Conservation (phyloP, 2,329 filamentous ascomycete genomes). For the Trichophyton schoenleinii region DNA sequence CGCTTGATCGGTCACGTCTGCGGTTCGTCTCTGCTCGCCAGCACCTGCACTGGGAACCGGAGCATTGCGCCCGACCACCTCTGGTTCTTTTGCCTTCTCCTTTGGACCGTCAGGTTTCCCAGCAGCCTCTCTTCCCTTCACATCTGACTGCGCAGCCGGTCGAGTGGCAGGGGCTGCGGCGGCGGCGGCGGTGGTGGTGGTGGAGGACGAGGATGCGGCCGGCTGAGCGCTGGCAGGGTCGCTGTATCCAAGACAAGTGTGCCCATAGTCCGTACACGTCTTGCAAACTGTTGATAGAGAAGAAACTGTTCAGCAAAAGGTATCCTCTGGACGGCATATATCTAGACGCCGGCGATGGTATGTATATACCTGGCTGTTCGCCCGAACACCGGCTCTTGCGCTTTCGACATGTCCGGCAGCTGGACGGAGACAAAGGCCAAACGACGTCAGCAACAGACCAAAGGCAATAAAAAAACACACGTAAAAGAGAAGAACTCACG, state of each 20-base stretch:
- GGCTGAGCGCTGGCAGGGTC: conserved; percentile 28
- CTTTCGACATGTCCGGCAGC: conserved; percentile 60
- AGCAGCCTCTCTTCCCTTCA: not conserved
- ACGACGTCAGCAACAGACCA: conserved; percentile 8
- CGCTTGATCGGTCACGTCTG: not conserved
- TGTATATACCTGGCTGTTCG: conserved; percentile 45
- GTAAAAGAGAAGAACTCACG: conserved; percentile 41
- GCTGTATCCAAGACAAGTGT: conserved; percentile 55
- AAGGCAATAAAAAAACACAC: not conserved
- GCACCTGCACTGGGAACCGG: not conserved
- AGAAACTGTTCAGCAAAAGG: not conserved
- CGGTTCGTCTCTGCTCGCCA: not conserved
- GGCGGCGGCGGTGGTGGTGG: not conserved
- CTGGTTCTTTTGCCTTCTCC: not conserved
- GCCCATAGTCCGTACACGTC: conserved; percentile 59
- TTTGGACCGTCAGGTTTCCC: not conserved
- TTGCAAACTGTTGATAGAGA: conserved; percentile 40
- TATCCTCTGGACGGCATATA: too few species aligned
- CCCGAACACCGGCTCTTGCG: conserved; percentile 65
- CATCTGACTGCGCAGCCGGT: conserved; percentile 8
- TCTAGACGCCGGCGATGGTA: not conserved
- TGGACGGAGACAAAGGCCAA: conserved; percentile 20
- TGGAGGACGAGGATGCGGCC: conserved; percentile 14
- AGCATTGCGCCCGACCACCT: not conserved
- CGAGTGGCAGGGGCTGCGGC: conserved; percentile 14